Percentiles rank a stretch among this genome's conserved stretches.
These are phyloP conservation scores for Crepidotus variabilis DNA, from an alignment of 768 basidiomycete genomes.

Conservation along the genomic window DNA sequence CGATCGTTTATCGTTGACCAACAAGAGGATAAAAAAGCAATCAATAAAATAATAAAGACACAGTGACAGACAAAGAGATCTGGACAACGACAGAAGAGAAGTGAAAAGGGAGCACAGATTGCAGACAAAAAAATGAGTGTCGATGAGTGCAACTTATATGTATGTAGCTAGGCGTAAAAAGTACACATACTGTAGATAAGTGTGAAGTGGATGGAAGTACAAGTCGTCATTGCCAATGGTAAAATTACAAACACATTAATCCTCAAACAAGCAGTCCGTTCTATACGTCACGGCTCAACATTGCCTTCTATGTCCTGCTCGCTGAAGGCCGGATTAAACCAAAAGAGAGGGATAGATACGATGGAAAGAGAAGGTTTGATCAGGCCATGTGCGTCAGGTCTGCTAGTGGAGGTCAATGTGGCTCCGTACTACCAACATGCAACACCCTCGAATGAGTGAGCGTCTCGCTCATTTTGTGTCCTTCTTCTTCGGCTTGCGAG, in stretches of 20 bases:
- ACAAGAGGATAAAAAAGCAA: conserved; percentile 3
- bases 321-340: neutral
- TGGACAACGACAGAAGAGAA: neutral
- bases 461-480: conserved; percentile 55
- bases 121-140: neutral
- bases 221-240: neutral
- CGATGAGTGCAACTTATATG: neutral
- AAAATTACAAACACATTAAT: neutral
- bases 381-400: neutral
- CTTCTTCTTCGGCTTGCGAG: conserved; percentile 98
- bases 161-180: neutral
- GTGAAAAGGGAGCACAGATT: neutral
- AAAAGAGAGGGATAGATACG: neutral
- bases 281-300: neutral
- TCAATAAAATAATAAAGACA: conserved; percentile 10
- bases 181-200: neutral
- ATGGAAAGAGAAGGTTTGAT: neutral
- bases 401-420: neutral
- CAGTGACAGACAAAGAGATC: neutral
- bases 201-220: neutral
- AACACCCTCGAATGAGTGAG: neutral
- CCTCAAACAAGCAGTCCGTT: neutral
- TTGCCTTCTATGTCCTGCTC: neutral
- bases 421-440: neutral
- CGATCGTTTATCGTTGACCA: neutral